Evolutionary conservation across 2,329 filamentous ascomycete genomes (phyloP), one percentile per base, ranked within the genome.

Genomic region (Fusarium brevicatenulatum): DNA sequence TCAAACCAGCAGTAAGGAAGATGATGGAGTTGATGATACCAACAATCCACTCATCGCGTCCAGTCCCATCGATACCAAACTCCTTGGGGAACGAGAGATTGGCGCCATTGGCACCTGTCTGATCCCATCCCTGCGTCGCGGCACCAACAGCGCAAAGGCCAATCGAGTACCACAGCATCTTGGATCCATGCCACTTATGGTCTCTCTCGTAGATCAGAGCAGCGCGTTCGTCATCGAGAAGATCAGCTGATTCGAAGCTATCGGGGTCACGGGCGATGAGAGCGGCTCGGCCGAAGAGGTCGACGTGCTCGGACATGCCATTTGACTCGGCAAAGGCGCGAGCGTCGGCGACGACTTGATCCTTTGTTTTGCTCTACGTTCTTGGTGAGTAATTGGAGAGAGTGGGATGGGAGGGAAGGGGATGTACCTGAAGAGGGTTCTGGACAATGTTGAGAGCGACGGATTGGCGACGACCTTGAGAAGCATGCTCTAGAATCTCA

Each of bases 181-280:
- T 82, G 0, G 91, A 90, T 67, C 91, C 87, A 64, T 86, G 85
- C 89, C 91, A 93, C 75, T 89, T 90, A 85, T 93, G 91, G 9
- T 86, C 83, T 47, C 86, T 82, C 79, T 93, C 91, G 46, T 89
- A 84, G 47, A 84, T 82, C 21, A 95, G 85, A 21, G 84, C 83
- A n/a, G 83, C 80, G 59, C 70, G 60, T 34, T 78, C 76, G 21
- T 63, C 66, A 5, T 76, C 75, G 23, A 49, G 63, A 49, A 73
- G 71, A 4, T 69, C 52, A 7, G 57, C 13, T 0, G 50, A 43
- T 12, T 69, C 52, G 18, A 69, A 69, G 30, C 23, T 43, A 1
- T 69, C 52, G 16, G 59, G 46, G 21, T 69, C 66, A 8, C 66
- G 66, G 1, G 66, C 66, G n/a, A 69, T 49, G 7, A 65, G 66